These are phyloP conservation scores for Metschnikowia hibisci DNA, from an alignment of 805 yeast species.

Conservation along the genomic window DNA sequence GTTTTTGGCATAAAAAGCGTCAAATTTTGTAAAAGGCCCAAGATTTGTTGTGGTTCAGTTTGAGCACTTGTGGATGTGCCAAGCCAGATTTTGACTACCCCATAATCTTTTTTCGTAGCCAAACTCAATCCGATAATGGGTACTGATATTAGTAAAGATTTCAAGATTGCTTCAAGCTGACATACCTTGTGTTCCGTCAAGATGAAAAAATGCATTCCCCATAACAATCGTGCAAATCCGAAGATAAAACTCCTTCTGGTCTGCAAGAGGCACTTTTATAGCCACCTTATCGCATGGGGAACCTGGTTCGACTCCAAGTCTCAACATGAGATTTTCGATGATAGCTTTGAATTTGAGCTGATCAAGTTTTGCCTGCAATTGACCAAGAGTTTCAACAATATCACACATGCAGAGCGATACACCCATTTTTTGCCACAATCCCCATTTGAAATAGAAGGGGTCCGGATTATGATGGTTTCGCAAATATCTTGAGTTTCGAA, in stretches of 20 bases:
- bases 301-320: constrained; percentile 7
- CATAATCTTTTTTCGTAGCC: constrained; percentile 1
- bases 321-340: background rate
- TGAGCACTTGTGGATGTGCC: constrained; percentile 3
- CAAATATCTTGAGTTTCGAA: constrained; percentile 4
- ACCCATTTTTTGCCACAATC: constrained; percentile 5
- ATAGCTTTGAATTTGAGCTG: background rate
- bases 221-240: constrained; percentile 2
- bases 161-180: background rate
- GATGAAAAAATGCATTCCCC: background rate
- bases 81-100: constrained; percentile 12
- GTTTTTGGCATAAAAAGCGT: background rate
- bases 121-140: constrained; percentile 12
- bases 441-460: constrained; percentile 11
- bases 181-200: constrained; percentile 3
- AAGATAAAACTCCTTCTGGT: constrained; percentile 3
- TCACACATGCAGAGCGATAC: background rate
- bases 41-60: background rate
- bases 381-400: constrained; percentile 6
- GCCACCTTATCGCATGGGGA: constrained; percentile 7
- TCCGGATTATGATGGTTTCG: background rate
- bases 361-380: constrained; percentile 1
- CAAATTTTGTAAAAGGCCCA: constrained; percentile 1
- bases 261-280: constrained; percentile 1
- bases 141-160: constrained; percentile 9